A percentile compares a stretch with the other conserved stretches of the same genome.
These are phyloP conservation scores for Albizia julibrissin DNA, from an alignment of 306 rosid genomes.

Conservation along the genomic window DNA sequence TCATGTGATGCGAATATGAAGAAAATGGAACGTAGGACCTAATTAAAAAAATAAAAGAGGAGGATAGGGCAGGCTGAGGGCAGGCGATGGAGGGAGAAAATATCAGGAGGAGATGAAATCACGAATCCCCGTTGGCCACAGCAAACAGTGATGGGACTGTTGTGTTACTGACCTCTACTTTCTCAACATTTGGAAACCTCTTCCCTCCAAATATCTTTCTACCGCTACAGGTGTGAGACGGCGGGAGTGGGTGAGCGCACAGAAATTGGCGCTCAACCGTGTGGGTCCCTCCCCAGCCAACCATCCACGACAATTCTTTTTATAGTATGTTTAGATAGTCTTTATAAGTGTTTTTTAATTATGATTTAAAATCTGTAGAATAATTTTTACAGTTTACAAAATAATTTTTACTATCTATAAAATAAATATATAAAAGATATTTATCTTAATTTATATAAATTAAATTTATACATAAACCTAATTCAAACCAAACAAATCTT, in stretches of 20 bases:
- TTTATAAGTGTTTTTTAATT: too few relatives aligned
- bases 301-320: conserved; percentile 54
- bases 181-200: conserved; percentile 28
- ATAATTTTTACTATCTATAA: too few relatives aligned
- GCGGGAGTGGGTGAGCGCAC: conserved; percentile 6
- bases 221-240: neutral
- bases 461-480: too few relatives aligned
- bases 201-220: neutral
- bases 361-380: too few relatives aligned
- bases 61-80: neutral
- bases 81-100: conserved; percentile 6
- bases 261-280: conserved; percentile 40
- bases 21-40: conserved; percentile 6
- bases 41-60: neutral
- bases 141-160: conserved; percentile 33
- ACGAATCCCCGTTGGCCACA: conserved; percentile 42
- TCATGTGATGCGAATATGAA: too few relatives aligned
- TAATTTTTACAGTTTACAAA: too few relatives aligned
- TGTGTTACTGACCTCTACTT: neutral
- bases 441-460: too few relatives aligned
- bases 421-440: too few relatives aligned
- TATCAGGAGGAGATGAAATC: conserved; percentile 3
- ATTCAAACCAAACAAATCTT: too few relatives aligned
- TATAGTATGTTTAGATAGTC: too few relatives aligned
- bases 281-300: conserved; percentile 63